Evolutionary conservation across 371 early-diverging fungal genomes (phyloP), one percentile per base, ranked within the genome.

Genomic region (Scutellospora calospora): DNA sequence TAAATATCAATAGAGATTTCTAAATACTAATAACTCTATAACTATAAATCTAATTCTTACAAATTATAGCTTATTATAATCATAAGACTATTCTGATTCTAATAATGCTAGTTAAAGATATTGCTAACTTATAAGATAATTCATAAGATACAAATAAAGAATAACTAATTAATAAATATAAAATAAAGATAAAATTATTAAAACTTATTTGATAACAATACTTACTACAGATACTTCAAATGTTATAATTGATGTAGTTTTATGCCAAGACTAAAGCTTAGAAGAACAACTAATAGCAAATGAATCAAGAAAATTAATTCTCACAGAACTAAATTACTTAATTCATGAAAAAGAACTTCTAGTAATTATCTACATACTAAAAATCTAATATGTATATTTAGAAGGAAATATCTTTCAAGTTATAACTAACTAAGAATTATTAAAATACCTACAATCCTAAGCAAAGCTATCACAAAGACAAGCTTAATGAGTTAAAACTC

Each of bases 191-290:
- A n/a, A n/a, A n/a, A n/a, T n/a, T n/a, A n/a, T n/a, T n/a, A n/a
- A n/a, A n/a, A n/a, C n/a, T n/a, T n/a, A n/a, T n/a, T n/a, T n/a
- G n/a, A n/a, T n/a, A n/a, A n/a, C n/a, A n/a, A 0, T 84, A 11
- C 11, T 91, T 12, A 85, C 87, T 81, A 85, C 89, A 20, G 91
- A 91, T 81, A 86, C 88, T 4, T 88, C 89, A 0, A 81, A 88
- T 76, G 1, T 75, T 76, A 87, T 87, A 51, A 45, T 91, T 51
- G 87, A 87, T 49, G 87, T 81, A 2, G 85, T 90, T 3, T 80
- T 89, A 14, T 79, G 77, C 3, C 90, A 93, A 82, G 33, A 51
- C 12, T 79, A 72, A 20, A 59, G 35, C 0, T 81, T 84, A 18
- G 49, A 41, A 1, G n/a, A 74, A n/a, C 72, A 83, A 41, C 52